Conservation (phyloP, 768 basidiomycete species). For the Phlebiopsis gigantea region DNA sequence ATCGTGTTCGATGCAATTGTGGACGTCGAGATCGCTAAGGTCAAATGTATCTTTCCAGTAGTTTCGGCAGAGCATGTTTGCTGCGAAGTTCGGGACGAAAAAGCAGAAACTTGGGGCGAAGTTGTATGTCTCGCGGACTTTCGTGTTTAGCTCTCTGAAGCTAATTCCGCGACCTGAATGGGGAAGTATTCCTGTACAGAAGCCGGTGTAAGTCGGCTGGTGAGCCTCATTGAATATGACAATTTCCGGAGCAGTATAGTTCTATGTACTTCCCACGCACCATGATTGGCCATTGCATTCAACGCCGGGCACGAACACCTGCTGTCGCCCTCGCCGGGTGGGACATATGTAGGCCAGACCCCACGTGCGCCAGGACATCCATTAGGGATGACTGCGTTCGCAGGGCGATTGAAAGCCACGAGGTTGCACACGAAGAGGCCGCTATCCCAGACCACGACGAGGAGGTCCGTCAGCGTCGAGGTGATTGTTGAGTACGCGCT, state of each 20-base stretch:
- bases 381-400: slow-evolving; percentile 16
- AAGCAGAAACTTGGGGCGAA: slow-evolving; percentile 63
- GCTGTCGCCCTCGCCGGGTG: slow-evolving; percentile 59
- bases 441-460: slow-evolving; percentile 47
- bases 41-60: slow-evolving; percentile 58
- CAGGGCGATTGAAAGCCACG: slow-evolving; percentile 40
- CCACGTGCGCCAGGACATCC: slow-evolving; percentile 45
- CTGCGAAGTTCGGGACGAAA: slow-evolving; percentile 59
- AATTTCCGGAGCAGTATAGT: not conserved
- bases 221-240: not conserved
- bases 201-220: no score
- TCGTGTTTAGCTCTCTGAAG: slow-evolving; percentile 42
- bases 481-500: slow-evolving; percentile 12
- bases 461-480: slow-evolving; percentile 10
- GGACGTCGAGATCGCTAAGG: slow-evolving; percentile 60
- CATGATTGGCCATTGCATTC: slow-evolving; percentile 82
- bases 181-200: slow-evolving; percentile 36
- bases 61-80: slow-evolving; percentile 48
- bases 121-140: slow-evolving; percentile 58
- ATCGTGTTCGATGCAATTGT: slow-evolving; percentile 76
- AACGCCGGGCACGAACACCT: slow-evolving; percentile 69
- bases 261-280: slow-evolving; percentile 30
- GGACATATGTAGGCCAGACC: slow-evolving; percentile 61
- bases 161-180: slow-evolving; percentile 67
- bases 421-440: slow-evolving; percentile 47